These are phyloP conservation scores for Sordariomycetes sp. DNA, from an alignment of 2,329 filamentous ascomycete species.

Conservation along the genomic window DNA sequence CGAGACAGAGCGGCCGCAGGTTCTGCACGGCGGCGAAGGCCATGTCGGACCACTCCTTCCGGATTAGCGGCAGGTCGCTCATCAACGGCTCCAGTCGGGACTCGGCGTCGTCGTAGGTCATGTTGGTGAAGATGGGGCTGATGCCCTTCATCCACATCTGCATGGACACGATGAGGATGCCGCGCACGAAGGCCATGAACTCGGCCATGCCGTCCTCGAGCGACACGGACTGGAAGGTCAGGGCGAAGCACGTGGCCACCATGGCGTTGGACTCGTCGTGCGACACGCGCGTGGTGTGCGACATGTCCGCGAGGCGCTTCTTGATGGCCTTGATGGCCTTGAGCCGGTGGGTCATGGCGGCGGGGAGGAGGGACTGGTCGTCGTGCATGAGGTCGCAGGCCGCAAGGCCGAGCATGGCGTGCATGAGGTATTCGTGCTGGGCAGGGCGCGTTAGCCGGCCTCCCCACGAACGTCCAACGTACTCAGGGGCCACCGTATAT, in stretches of 20 bases:
- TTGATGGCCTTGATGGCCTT: slow-evolving; percentile 55
- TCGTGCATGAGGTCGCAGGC: slow-evolving; percentile 51
- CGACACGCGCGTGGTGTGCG: slow-evolving; percentile 24
- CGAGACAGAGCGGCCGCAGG: slow-evolving; percentile 30
- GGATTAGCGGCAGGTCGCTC: slow-evolving; percentile 31
- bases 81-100: slow-evolving; percentile 32
- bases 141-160: slow-evolving; percentile 41
- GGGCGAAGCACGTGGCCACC: slow-evolving; percentile 46
- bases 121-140: slow-evolving; percentile 37
- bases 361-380: slow-evolving; percentile 38
- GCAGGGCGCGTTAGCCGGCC: slow-evolving; percentile 6
- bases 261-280: slow-evolving; percentile 48
- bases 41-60: slow-evolving; percentile 31
- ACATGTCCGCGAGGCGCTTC: slow-evolving; percentile 33
- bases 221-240: slow-evolving; percentile 47
- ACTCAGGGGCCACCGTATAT: no score
- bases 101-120: slow-evolving; percentile 28
- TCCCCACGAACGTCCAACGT: neutral
- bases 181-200: slow-evolving; percentile 50
- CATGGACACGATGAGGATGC: slow-evolving; percentile 41
- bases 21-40: slow-evolving; percentile 30
- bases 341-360: slow-evolving; percentile 53
- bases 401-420: slow-evolving; percentile 57
- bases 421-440: slow-evolving; percentile 58
- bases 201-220: slow-evolving; percentile 49